Base-by-base conservation (phyloP, 306 rosid species). In the Acmispon strigosus region DNA sequence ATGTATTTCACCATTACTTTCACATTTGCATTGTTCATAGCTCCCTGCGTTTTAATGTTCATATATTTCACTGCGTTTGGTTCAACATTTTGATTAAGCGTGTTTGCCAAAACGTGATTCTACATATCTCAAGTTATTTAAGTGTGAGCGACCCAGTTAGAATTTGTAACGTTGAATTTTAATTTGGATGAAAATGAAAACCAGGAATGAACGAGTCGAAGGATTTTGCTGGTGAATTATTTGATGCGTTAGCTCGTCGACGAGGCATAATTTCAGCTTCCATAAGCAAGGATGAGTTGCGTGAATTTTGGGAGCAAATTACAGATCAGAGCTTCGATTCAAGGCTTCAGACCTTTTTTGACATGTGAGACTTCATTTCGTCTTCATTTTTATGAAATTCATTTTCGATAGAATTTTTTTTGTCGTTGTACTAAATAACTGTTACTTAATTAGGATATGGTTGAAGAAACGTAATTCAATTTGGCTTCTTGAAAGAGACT, bases 261-360 rank as follows among this genome's bases (percentile, higher is more conserved):
- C 74, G 88, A 58, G 90, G 90, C 11, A 86, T 88, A 56, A 54
- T 66, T 4, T 66, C 92, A 1, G 49, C 75, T 66, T 84, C 88
- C 53, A 73, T 90, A 72, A 88, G 76, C 0, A 88, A 83, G 63
- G 78, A 27, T 34, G 85, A 92, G 71, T 50, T 92, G 54, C 84
- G 84, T 10, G 96, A 80, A 71, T 92, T 92, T 19, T 92, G 98
- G 98, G 96, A 92, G 19, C 96, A 90, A 17, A 90, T 92, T 62
- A 51, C 90, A 0, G 91, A 92, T 79, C 83, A 81, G 76, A 90
- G 98, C 71, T 92, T 92, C 56, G 92, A 92, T 72, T 86, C 98
- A 4, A 83, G 96, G 77, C 85, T 92, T 18, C 98, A 90, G 68
- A 90, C 90, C 8, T 92, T 92, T 74, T 92, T 92, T 69, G 98